Percentiles rank a stretch among this genome's conserved stretches.
These are phyloP conservation scores for Coemansia sp. DNA, from an alignment of 192 early-diverging fungal genomes.

Conservation along the genomic window DNA sequence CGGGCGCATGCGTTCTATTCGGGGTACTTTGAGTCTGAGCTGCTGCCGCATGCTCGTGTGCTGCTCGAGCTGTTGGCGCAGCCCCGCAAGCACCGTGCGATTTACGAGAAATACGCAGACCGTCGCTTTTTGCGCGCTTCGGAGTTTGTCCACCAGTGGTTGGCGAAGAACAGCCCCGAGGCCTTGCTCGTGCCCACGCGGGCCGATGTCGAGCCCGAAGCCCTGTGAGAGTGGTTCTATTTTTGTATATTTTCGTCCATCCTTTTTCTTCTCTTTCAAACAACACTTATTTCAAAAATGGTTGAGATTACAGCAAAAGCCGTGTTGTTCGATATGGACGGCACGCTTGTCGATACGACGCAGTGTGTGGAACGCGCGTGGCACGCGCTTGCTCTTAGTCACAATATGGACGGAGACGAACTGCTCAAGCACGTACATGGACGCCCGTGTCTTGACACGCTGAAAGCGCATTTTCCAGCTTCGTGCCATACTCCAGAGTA, in stretches of 20 bases:
- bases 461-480: slow-evolving; percentile 28
- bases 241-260: slow-evolving; percentile 3
- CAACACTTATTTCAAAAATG: background rate
- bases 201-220: slow-evolving; percentile 8
- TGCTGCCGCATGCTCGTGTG: slow-evolving; percentile 46
- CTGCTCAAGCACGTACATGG: slow-evolving; percentile 31
- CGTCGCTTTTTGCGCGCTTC: slow-evolving; percentile 43
- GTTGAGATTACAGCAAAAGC: slow-evolving; percentile 22
- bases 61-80: slow-evolving; percentile 58
- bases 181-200: slow-evolving; percentile 8
- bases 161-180: slow-evolving; percentile 12
- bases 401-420: slow-evolving; percentile 19
- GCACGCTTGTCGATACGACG: slow-evolving; percentile 41
- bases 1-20: slow-evolving; percentile 62
- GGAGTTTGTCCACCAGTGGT: slow-evolving; percentile 42
- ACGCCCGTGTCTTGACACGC: slow-evolving; percentile 22
- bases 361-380: slow-evolving; percentile 40
- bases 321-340: slow-evolving; percentile 50
- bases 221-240: background rate
- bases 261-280: background rate
- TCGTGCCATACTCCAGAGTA: slow-evolving; percentile 17
- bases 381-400: slow-evolving; percentile 17
- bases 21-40: slow-evolving; percentile 66
- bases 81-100: slow-evolving; percentile 36
- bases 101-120: slow-evolving; percentile 55